Evolutionary conservation across 2,329 filamentous ascomycete genomes (phyloP).

Genomic region (Gyromitra esculenta): DNA sequence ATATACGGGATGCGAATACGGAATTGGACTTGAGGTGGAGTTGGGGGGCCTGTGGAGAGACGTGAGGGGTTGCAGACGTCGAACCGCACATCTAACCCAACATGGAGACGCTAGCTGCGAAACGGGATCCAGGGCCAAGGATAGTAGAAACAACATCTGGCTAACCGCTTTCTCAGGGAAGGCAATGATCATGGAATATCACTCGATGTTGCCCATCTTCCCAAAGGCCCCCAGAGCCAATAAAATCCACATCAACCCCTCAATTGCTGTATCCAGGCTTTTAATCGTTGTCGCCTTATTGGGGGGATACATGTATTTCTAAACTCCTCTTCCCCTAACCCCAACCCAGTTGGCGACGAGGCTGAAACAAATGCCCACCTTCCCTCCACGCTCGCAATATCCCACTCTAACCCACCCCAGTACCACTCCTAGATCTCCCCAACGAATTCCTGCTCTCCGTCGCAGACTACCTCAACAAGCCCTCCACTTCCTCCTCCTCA

Average conservation of each 20-base stretch:
- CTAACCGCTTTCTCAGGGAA: neutral
- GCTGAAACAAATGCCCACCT: neutral
- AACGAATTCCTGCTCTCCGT: too few species aligned
- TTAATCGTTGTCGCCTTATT: neutral
- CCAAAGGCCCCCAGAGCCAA: neutral
- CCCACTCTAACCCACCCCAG: too few species aligned
- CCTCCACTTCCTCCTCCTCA: neutral
- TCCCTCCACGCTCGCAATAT: neutral
- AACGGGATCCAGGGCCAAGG: neutral
- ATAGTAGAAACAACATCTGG: neutral
- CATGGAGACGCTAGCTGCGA: neutral
- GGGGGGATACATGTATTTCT: neutral
- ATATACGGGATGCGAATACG: too few species aligned
- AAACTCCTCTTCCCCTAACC: neutral
- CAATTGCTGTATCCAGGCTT: neutral
- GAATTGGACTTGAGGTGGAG: neutral
- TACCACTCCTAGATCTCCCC: too few species aligned
- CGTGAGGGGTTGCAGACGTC: neutral
- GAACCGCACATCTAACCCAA: neutral
- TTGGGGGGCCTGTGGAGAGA: neutral
- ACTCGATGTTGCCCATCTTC: constrained; percentile 10
- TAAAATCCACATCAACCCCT: neutral
- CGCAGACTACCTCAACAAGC: neutral
- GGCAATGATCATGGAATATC: constrained; percentile 5
- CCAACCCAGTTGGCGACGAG: neutral